Evolutionary conservation across 148 eudicot species (phyloP).

Genomic region (Cornus florida): DNA sequence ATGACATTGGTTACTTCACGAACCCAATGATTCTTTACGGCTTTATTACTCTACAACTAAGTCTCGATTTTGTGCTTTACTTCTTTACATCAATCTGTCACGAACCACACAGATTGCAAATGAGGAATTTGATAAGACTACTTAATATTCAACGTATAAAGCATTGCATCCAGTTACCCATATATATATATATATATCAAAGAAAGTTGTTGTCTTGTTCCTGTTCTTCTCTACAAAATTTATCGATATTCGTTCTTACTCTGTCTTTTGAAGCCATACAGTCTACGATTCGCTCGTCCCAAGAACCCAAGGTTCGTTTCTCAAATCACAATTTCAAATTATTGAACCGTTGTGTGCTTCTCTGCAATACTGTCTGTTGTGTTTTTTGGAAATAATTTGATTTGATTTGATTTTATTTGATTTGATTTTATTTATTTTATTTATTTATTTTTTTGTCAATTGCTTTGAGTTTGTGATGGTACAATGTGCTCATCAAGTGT

Average conservation of each 20-base stretch:
- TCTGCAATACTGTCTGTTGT: no score
- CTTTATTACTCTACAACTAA: conserved; percentile 37
- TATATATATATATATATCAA: neutral
- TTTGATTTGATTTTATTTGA: no score
- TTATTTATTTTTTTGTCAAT: neutral
- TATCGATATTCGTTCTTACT: conserved; percentile 8
- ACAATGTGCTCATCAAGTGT: neutral
- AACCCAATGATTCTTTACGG: conserved; percentile 52
- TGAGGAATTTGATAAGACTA: no score
- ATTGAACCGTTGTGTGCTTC: neutral
- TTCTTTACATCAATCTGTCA: conserved; percentile 1
- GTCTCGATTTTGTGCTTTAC: conserved; percentile 20
- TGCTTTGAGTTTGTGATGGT: neutral
- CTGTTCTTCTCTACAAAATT: conserved; percentile 7
- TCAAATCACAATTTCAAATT: neutral
- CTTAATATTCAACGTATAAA: no score
- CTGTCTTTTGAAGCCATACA: neutral
- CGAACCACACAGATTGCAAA: neutral
- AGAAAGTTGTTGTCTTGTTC: conserved; percentile 38
- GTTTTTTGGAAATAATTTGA: no score
- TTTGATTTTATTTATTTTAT: no score
- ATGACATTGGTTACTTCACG: neutral
- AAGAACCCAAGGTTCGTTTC: conserved; percentile 12
- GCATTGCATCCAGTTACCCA: neutral
- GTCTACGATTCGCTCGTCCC: neutral